Evolutionary conservation across 768 basidiomycete species (phyloP), one percentile per base, ranked within the genome.

Genomic region (Pleurotus tuoliensis): DNA sequence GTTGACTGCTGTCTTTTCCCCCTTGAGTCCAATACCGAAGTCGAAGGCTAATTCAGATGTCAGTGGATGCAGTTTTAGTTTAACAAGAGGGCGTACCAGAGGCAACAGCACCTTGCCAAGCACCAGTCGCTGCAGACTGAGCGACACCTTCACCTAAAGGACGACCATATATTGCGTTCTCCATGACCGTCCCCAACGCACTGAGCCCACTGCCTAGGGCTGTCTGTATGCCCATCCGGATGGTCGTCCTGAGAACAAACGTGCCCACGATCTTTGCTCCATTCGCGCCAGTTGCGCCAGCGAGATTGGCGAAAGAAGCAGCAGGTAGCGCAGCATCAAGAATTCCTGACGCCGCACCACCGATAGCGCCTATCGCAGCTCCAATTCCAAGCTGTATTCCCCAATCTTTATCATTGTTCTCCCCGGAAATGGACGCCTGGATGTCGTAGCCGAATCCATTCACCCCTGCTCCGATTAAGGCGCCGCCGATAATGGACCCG

Each of bases 301-400:
- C 16, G 9, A 53, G 16, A 25, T 53, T 53, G 39, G 37, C 51
- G 51, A 40, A 16, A 22, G 51, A 27, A 9, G 47, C 58, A n/a
- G 58, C 58, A 13, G 58, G 58, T 3, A 59, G 47, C 5, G 50
- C 56, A 15, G 56, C n/a, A 47, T 59, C 56, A 6, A 59, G 20
- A 1, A 39, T 48, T 11, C 55, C 58, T 5, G 38, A 27, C 13
- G 58, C 58, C 13, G 37, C 58, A 5, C 58, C 58, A 4, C 46
- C 40, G 3, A 59, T 56, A 11, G 44, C 58, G 11, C 58, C 58
- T 24, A 56, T 47, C 11, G 40, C 25, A 3, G 58, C 58, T 2
- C 58, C 58, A 22, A 59, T 40, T 5, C 58, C 58, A 11, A 59
- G 39, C 24, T 59, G 58, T 48, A 59, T 59, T 20, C 58, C 58